These are phyloP conservation scores for Brasilioporus rufonigricans DNA, from an alignment of 768 basidiomycete genomes.

Conservation along the genomic window DNA sequence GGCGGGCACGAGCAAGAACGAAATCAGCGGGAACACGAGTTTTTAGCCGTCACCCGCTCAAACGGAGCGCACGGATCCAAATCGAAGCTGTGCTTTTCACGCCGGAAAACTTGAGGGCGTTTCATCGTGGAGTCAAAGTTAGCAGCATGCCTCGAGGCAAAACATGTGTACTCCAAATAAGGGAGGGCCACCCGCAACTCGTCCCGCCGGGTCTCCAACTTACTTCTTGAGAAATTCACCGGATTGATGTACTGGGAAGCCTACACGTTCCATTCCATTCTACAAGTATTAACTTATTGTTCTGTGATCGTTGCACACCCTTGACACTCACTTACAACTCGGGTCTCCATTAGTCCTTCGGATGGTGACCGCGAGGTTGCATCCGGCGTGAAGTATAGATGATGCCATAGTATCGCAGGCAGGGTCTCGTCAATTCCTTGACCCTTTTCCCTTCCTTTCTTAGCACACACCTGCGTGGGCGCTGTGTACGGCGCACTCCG, in stretches of 20 bases:
- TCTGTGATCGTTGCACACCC: too few species aligned
- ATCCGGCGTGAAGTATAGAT: too few species aligned
- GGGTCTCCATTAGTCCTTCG: too few species aligned
- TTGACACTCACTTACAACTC: too few species aligned
- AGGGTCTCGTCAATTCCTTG: too few species aligned
- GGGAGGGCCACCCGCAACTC: slow-evolving; percentile 1
- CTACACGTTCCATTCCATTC: background rate
- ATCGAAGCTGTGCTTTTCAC: slow-evolving; percentile 21
- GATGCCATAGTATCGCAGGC: too few species aligned
- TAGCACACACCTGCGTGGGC: too few species aligned
- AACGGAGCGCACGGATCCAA: slow-evolving; percentile 20
- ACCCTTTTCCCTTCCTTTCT: too few species aligned
- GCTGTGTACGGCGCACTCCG: too few species aligned
- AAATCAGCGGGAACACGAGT: slow-evolving; percentile 28
- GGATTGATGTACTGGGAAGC: background rate
- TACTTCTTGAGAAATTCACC: background rate
- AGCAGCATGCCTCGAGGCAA: slow-evolving; percentile 26
- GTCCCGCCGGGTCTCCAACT: background rate
- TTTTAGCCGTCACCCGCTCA: slow-evolving; percentile 21
- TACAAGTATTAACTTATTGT: background rate
- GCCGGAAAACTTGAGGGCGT: slow-evolving; percentile 12
- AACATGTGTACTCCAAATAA: slow-evolving; percentile 6
- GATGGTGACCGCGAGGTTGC: too few species aligned
- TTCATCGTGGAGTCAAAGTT: slow-evolving; percentile 7
- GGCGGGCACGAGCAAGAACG: slow-evolving; percentile 18